Conservation (phyloP, 2,329 filamentous ascomycete species). For the Xylaria hypoxylon region DNA sequence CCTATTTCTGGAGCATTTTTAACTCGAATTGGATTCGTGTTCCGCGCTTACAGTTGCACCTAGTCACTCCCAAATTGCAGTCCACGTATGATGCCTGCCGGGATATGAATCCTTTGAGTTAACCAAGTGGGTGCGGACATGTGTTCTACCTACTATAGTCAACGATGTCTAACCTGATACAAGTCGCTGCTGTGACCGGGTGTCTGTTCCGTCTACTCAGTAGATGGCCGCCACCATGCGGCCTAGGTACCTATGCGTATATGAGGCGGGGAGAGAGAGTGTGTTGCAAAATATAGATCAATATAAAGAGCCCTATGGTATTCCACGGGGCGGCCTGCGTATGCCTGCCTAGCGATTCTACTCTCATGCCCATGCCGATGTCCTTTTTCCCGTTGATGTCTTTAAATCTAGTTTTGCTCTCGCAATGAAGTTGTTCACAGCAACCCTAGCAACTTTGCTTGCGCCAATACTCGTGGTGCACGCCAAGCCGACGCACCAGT, state of each 20-base stretch:
- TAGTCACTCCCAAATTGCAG: neutral
- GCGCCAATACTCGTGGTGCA: slow-evolving; percentile 8
- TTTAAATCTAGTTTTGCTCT: neutral
- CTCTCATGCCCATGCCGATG: neutral
- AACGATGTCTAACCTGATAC: neutral
- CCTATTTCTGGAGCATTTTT: slow-evolving; percentile 21
- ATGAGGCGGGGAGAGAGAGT: neutral
- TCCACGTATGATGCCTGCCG: slow-evolving; percentile 3
- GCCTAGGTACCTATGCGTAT: too few species aligned
- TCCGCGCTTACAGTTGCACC: slow-evolving; percentile 7
- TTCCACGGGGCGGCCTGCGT: neutral
- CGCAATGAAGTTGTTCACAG: slow-evolving; percentile 34
- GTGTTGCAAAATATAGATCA: neutral
- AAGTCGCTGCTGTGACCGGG: neutral
- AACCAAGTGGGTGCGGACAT: neutral
- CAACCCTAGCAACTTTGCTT: slow-evolving; percentile 30
- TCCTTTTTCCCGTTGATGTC: neutral
- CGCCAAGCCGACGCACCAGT: slow-evolving; percentile 35
- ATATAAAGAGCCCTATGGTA: slow-evolving; percentile 20
- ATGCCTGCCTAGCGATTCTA: neutral
- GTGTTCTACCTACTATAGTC: neutral
- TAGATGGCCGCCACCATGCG: neutral
- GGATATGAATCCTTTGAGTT: slow-evolving; percentile 28
- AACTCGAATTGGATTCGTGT: slow-evolving; percentile 7
- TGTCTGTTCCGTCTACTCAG: neutral